Percentiles rank a stretch among this genome's conserved stretches.
These are phyloP conservation scores for Lentinus tigrinus DNA, from an alignment of 768 basidiomycete genomes.

Conservation along the genomic window DNA sequence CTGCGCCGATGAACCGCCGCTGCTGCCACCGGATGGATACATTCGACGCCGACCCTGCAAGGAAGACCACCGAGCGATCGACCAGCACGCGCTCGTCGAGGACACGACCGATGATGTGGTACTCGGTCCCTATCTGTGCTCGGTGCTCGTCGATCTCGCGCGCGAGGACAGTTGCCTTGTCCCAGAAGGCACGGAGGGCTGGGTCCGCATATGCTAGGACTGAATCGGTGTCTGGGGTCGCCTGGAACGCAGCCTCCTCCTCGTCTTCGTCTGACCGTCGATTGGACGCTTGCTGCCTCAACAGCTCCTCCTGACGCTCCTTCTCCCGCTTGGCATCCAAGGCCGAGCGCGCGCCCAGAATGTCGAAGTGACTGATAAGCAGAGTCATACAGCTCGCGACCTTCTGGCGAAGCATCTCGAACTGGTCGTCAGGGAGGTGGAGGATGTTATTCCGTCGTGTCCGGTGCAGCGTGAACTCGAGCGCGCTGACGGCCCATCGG, in stretches of 20 bases:
- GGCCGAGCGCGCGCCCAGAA: conserved; percentile 89
- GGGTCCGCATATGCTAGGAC: conserved; percentile 53
- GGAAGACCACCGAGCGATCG: conserved; percentile 89
- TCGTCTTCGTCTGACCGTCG: conserved; percentile 51
- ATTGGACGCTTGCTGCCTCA: conserved; percentile 52
- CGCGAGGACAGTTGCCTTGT: conserved; percentile 60
- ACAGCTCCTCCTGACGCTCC: conserved; percentile 70
- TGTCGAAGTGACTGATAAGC: conserved; percentile 97
- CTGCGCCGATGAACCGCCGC: conserved; percentile 96
- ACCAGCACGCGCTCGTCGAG: conserved; percentile 92
- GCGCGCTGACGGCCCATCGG: conserved; percentile 95
- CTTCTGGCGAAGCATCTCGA: conserved; percentile 84
- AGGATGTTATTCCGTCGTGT: conserved; percentile 89
- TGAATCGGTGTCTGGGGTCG: conserved; percentile 30
- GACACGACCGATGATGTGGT: conserved; percentile 84
- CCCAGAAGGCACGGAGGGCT: conserved; percentile 75
- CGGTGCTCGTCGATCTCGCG: conserved; percentile 66
- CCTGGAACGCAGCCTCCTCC: conserved; percentile 38
- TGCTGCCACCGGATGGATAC: conserved; percentile 98
- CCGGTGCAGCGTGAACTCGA: conserved; percentile 88
- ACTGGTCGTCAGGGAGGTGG: conserved; percentile 84
- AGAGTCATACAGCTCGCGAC: conserved; percentile 96
- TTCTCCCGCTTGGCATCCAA: conserved; percentile 88
- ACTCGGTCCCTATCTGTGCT: conserved; percentile 58
- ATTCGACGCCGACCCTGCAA: conserved; percentile 94